Base-by-base conservation (phyloP, 805 yeast genomes). In the Suhomyces sp. region DNA sequence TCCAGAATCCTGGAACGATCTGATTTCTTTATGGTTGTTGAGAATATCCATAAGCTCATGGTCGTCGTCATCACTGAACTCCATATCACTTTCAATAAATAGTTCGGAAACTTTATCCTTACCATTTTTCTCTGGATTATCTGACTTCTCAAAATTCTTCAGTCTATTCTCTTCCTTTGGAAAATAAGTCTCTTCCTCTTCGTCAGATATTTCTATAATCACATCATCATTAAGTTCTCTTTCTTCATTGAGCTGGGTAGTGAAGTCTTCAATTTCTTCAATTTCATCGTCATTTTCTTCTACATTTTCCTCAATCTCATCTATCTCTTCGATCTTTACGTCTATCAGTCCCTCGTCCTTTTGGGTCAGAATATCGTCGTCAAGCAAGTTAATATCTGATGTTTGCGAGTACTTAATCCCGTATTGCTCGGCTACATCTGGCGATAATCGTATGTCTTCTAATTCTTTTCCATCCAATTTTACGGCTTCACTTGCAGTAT, bases 241-340 rank as follows among this genome's bases (percentile, higher is more conserved):
- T 48, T 73, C 78, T 44, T 73, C 72, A 47, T 75, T 75, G 33
- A 74, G 60, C 54, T 74, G 79, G 1, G 78, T 72, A 24, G 72
- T 68, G 49, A 70, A 71, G 46, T 57, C 62, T 6, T 60, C 67
- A 12, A 60, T 61, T 29, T 63, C 68, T 42, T 61, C 67, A 5
- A 63, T 60, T 15, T 68, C 70, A 12, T 51, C 51, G 47, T 61
- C 64, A 19, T 55, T 56, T 7, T 51, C 61, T 12, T 60, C 64
- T 41, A 44, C 50, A 10, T 51, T 55, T 26, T 54, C 54, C 5
- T 38, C 44, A 13, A 23, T 9, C 4, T 38, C 47, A 6, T 35
- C 19, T 1, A 12, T 27, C 40, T 48, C 49, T 26, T 31, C 56
- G 8, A 17, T 27, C 38, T 36, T 46, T 22, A 31, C 48, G 13